These are phyloP conservation scores for Cryphonectria parasitica DNA, from an alignment of 2,329 filamentous ascomycete species.

Conservation along the genomic window DNA sequence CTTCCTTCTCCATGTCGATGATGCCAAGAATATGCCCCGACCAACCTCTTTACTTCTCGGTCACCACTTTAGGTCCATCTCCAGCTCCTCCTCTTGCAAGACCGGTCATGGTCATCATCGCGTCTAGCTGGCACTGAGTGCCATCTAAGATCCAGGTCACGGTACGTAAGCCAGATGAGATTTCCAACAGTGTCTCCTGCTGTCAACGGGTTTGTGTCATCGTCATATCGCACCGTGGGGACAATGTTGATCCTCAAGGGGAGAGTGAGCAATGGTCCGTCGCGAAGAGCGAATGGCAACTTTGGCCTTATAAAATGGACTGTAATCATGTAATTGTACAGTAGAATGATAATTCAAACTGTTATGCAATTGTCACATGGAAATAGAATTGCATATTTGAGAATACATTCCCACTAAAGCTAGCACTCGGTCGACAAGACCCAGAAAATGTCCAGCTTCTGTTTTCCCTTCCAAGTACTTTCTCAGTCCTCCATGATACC, in stretches of 20 bases:
- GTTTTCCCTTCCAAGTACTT: neutral
- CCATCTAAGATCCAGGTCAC: too few relatives aligned
- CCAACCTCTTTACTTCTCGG: slow-evolving; percentile 16
- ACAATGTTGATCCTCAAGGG: slow-evolving; percentile 13
- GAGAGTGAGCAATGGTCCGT: slow-evolving; percentile 13
- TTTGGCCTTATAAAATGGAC: too few relatives aligned
- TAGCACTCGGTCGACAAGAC: neutral
- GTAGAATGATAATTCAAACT: too few relatives aligned
- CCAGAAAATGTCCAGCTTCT: neutral
- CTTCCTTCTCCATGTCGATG: neutral
- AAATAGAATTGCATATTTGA: too few relatives aligned
- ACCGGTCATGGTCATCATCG: slow-evolving; percentile 18
- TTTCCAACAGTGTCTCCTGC: neutral
- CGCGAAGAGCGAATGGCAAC: neutral
- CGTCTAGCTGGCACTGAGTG: too few relatives aligned
- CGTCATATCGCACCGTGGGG: slow-evolving; percentile 17
- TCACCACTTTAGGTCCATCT: slow-evolving; percentile 17
- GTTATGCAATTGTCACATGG: too few relatives aligned
- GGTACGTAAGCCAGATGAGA: neutral
- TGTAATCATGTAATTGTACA: too few relatives aligned
- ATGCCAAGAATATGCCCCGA: slow-evolving; percentile 21
- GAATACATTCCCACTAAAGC: too few relatives aligned
- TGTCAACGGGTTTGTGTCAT: slow-evolving; percentile 5
- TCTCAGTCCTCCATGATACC: slow-evolving; percentile 49
- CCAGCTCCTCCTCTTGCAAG: slow-evolving; percentile 1